Evolutionary conservation across 345 rosid species (phyloP), one percentile per base, ranked within the genome.

Genomic region (Pistacia vera): DNA sequence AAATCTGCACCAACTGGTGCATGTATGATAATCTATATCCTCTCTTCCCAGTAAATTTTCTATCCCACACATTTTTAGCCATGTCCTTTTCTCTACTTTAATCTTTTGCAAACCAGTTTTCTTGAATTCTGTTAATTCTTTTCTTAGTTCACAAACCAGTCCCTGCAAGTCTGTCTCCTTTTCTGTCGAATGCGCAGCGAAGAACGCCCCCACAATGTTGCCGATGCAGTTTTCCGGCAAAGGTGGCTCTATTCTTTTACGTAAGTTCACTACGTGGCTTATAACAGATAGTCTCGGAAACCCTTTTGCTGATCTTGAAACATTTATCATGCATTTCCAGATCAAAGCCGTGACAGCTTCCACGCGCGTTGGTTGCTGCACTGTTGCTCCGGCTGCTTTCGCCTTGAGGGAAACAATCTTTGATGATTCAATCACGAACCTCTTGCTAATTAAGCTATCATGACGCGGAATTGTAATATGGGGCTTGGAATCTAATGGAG

Each of bases 1-100:
- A 75, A 86, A 75, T 81, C 83, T 68, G 57, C 84, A 78, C 74
- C 68, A 46, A 52, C 81, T 74, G 1, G 84, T 46, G 28, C 51
- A 68, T 9, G 68, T 70, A 38, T 71, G 81, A 60, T 73, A 72
- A 66, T 81, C 82, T 33, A 54, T 73, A 2, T 60, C 81, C 4
- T 80, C 76, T 49, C 78, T 74, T 5, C 56, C 78, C 11, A 44
- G 36, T 54, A 73, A 49, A 5, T 80, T 72, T 61, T 79, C 82
- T 10, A 75, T 72, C 72, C 71, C 83, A 67, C 25, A 76, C 67
- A 70, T 77, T 38, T 66, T 49, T 13, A 41, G 71, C 33, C 81
- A 60, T 0, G 78, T 73, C 16, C 14, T 14, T 12, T 56, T 79
- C 41, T 67, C 77, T 4, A 67, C 25, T 1, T 49, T 6, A 9